A percentile compares a stretch with the other conserved stretches of the same genome.
Conservation (phyloP, 73 alveolate genomes). For the Durusdinium trenchii region DNA sequence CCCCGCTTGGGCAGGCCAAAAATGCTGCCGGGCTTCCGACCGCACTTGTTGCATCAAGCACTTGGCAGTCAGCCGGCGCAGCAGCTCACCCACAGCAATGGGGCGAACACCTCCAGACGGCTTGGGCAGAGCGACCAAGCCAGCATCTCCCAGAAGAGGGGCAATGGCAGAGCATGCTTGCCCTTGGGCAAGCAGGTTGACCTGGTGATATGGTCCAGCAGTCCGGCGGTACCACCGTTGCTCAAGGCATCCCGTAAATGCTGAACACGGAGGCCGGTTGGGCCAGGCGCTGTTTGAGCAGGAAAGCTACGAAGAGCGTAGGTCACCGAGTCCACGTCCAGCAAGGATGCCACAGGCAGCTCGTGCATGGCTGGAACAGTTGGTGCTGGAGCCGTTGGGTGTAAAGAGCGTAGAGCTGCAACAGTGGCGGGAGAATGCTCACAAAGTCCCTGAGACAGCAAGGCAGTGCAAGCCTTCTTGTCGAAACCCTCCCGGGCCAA, state of each 20-base stretch:
- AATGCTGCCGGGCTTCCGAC: neutral
- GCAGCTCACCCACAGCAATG: slow-evolving; percentile 33
- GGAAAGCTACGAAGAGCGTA: neutral
- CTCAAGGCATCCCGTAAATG: slow-evolving; percentile 29
- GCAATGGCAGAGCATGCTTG: neutral
- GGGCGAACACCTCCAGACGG: slow-evolving; percentile 6
- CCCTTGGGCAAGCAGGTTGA: slow-evolving; percentile 23
- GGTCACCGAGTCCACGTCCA: neutral
- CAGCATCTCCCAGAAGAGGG: slow-evolving; percentile 22
- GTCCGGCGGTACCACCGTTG: neutral
- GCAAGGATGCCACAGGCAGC: neutral
- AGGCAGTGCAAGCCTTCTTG: slow-evolving; percentile 35
- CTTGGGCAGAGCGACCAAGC: slow-evolving; percentile 38
- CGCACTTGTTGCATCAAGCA: slow-evolving; percentile 15
- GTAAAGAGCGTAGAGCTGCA: slow-evolving; percentile 3
- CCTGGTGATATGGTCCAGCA: slow-evolving; percentile 5
- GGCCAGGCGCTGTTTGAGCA: slow-evolving; percentile 28
- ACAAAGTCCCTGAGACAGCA: neutral
- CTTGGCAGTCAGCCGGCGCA: slow-evolving; percentile 31
- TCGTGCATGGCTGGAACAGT: neutral
- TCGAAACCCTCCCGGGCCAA: neutral
- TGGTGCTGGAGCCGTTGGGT: neutral
- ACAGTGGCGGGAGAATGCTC: neutral
- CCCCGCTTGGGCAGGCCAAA: neutral
- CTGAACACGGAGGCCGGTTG: slow-evolving; percentile 30